These are phyloP conservation scores for Corchorus capsularis DNA, from an alignment of 345 rosid species.

Conservation along the genomic window DNA sequence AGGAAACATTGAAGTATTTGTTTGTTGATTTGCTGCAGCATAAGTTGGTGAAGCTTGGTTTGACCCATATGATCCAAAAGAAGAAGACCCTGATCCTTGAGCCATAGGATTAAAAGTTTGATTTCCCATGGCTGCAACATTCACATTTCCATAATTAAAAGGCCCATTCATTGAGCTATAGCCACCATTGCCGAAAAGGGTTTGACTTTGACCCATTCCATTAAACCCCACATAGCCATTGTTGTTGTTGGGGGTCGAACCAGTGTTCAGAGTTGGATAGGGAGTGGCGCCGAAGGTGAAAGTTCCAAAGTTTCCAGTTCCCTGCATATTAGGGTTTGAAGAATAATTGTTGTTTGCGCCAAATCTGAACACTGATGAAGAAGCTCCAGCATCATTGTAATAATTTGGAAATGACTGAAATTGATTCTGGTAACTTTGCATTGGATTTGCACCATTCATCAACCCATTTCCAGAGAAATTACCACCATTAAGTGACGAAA, in stretches of 20 bases:
- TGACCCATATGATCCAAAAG: not conserved
- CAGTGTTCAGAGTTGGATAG: not conserved
- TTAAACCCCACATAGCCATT: no score
- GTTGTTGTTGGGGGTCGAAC: not conserved
- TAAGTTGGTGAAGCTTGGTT: not conserved
- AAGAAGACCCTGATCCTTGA: not conserved
- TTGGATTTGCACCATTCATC: slow-evolving; percentile 10
- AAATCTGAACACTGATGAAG: not conserved
- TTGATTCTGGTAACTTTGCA: not conserved
- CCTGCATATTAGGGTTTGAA: not conserved
- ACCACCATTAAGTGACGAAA: not conserved
- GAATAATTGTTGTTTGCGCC: not conserved
- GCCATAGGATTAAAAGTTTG: not conserved
- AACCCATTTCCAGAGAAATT: not conserved
- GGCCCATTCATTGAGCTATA: not conserved
- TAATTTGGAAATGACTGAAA: not conserved
- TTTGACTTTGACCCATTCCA: slow-evolving; percentile 20
- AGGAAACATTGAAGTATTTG: not conserved
- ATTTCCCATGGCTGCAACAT: not conserved
- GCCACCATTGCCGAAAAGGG: not conserved
- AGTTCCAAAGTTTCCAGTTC: not conserved
- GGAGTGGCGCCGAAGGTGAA: not conserved
- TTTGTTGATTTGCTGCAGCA: slow-evolving; percentile 2
- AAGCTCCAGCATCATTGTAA: not conserved
- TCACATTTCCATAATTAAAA: not conserved